phyloP scores from a whole-genome alignment of 176 grass and related monocot genomes.

The Elymus sibiricus region DNA sequence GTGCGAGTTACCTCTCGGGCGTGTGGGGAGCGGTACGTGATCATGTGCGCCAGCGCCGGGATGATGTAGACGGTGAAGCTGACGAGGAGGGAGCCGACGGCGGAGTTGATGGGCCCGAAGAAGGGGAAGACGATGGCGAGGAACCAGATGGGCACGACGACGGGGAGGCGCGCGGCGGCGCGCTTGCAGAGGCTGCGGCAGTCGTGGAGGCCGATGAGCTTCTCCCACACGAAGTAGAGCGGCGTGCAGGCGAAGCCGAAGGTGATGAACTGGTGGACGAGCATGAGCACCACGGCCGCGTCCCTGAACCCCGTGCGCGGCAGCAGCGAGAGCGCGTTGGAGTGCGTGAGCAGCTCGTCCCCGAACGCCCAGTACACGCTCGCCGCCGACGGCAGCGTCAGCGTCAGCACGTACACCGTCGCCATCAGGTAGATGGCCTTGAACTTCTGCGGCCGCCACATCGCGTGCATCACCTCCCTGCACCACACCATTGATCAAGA shows the following conservation, averaged over 20 bases:
- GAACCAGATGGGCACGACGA: slow-evolving; percentile 98
- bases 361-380: slow-evolving; percentile 99
- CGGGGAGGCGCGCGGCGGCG: slow-evolving; percentile 79
- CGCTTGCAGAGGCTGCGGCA: slow-evolving; percentile 96
- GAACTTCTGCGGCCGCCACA: slow-evolving; percentile 99
- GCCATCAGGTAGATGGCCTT: slow-evolving; percentile 96
- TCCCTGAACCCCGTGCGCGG: slow-evolving; percentile 71
- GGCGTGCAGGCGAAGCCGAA: slow-evolving; percentile 99
- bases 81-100: slow-evolving; percentile 84
- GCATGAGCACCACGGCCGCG: slow-evolving; percentile 88
- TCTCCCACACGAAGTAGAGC: slow-evolving; percentile 99
- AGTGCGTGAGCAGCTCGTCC: slow-evolving; percentile 81
- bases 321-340: slow-evolving; percentile 82
- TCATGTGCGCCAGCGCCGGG: slow-evolving; percentile 84
- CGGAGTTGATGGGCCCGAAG: slow-evolving; percentile 99
- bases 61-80: slow-evolving; percentile 99
- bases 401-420: slow-evolving; percentile 82
- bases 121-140: slow-evolving; percentile 96
- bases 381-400: slow-evolving; percentile 89
- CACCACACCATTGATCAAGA: neutral
- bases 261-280: slow-evolving; percentile 98
- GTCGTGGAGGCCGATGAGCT: slow-evolving; percentile 93
- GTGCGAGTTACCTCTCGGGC: slow-evolving; percentile 59
- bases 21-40: slow-evolving; percentile 77
- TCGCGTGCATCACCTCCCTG: slow-evolving; percentile 99